Evolutionary conservation across 2,329 filamentous ascomycete genomes (phyloP).

Genomic region (Microsporum audouinii): DNA sequence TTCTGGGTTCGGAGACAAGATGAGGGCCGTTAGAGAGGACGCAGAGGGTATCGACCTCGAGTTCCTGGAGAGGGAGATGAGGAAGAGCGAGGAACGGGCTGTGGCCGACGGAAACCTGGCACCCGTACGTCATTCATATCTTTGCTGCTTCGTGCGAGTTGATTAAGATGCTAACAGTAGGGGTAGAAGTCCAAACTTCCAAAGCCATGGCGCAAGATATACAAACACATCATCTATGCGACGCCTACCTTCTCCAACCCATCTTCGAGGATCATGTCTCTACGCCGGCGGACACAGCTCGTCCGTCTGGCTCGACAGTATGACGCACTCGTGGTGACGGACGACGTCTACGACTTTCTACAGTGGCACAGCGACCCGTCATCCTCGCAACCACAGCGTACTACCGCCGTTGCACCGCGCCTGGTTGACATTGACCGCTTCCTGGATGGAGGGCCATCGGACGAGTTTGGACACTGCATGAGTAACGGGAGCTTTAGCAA

Average conservation of each 20-base stretch:
- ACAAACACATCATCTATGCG: conserved; percentile 76
- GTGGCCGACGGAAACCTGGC: conserved; percentile 27
- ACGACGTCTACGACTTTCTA: conserved; percentile 91
- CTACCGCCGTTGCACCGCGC: conserved; percentile 46
- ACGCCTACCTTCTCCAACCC: conserved; percentile 88
- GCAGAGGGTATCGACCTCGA: conserved; percentile 62
- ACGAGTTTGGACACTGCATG: conserved; percentile 65
- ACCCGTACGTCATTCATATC: conserved; percentile 30
- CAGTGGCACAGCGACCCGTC: conserved; percentile 52
- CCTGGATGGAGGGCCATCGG: conserved; percentile 48
- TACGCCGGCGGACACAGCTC: conserved; percentile 54
- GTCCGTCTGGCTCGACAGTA: conserved; percentile 65
- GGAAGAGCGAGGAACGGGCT: conserved; percentile 39
- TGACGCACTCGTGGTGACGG: conserved; percentile 71
- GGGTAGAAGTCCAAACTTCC: conserved; percentile 40
- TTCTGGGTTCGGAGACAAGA: conserved; percentile 55
- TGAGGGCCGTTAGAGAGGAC: conserved; percentile 65
- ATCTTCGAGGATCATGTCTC: conserved; percentile 68
- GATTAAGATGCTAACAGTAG: not conserved
- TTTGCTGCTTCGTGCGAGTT: not conserved
- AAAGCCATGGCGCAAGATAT: conserved; percentile 59
- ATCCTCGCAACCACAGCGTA: conserved; percentile 5
- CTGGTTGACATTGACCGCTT: conserved; percentile 66
- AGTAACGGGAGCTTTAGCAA: conserved; percentile 91
- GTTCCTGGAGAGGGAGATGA: conserved; percentile 43